A percentile compares a stretch with the other conserved stretches of the same genome.
These are phyloP conservation scores for Xylariaceae sp. DNA, from an alignment of 2,329 filamentous ascomycete species.

Conservation along the genomic window DNA sequence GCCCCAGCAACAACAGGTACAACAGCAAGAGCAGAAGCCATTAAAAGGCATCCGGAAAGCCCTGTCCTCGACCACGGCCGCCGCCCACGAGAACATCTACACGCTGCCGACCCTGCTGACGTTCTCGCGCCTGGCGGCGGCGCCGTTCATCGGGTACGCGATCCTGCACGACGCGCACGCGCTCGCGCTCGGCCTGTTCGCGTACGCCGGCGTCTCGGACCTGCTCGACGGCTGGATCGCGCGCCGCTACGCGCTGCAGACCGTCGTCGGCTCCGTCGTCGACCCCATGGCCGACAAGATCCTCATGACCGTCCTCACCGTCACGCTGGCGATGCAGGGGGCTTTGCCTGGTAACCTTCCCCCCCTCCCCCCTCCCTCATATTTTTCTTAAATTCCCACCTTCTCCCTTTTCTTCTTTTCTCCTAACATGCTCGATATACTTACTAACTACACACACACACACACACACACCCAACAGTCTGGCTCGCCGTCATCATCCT, in stretches of 20 bases:
- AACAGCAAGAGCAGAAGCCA: not conserved
- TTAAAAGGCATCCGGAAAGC: conserved; percentile 25
- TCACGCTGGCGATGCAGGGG: conserved; percentile 78
- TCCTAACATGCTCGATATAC: not conserved
- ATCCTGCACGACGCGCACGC: conserved; percentile 77
- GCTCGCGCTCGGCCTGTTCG: conserved; percentile 78
- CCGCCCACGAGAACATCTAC: conserved; percentile 82
- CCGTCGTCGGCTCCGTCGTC: conserved; percentile 89
- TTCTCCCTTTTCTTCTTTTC: not conserved
- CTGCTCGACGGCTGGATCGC: conserved; percentile 93
- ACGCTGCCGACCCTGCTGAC: conserved; percentile 94
- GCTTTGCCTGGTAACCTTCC: conserved; percentile 64
- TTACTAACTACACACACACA: conserved; percentile 6
- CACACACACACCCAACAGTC: no score
- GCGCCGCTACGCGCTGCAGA: conserved; percentile 78
- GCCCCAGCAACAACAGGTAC: no score
- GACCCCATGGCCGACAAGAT: conserved; percentile 97
- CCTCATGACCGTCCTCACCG: conserved; percentile 88
- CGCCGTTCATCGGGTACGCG: conserved; percentile 82
- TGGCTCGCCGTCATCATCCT: conserved; percentile 90
- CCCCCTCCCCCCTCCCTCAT: not conserved
- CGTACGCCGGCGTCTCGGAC: conserved; percentile 87
- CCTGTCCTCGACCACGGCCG: conserved; percentile 31
- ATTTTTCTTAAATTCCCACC: not conserved
- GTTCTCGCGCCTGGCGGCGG: conserved; percentile 73